phyloP scores from a whole-genome alignment of 768 basidiomycete genomes.

The Guyanaporus albipodus region DNA sequence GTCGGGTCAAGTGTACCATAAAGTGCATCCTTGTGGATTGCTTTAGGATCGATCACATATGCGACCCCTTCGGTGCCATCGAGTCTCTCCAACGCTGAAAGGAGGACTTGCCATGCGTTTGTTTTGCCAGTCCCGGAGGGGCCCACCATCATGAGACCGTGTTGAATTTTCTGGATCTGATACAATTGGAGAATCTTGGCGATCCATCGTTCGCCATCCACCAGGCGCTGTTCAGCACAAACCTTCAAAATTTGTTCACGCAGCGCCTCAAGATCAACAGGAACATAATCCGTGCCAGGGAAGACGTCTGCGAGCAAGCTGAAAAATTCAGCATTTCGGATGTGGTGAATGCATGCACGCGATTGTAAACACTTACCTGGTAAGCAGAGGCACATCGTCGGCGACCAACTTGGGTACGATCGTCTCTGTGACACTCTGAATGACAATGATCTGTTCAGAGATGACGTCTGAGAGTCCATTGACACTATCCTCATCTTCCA shows the following conservation, averaged over 20 bases:
- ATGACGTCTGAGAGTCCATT: conserved; percentile 63
- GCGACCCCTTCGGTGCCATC: conserved; percentile 91
- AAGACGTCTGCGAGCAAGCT: conserved; percentile 96
- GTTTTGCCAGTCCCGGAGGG: conserved; percentile 97
- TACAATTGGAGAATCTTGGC: conserved; percentile 96
- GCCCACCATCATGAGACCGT: conserved; percentile 99
- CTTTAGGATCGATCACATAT: conserved; percentile 98
- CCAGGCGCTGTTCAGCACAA: conserved; percentile 81
- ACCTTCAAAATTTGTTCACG: conserved; percentile 84
- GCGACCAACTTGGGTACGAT: conserved; percentile 98
- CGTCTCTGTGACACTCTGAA: conserved; percentile 97
- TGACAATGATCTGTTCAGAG: conserved; percentile 93
- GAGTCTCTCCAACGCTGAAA: conserved; percentile 84
- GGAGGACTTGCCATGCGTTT: conserved; percentile 92
- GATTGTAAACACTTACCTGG: conserved; percentile 53
- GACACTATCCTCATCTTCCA: conserved; percentile 41
- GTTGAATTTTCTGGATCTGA: conserved; percentile 99
- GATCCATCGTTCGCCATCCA: conserved; percentile 86
- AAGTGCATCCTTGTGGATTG: conserved; percentile 96
- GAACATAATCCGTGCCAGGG: conserved; percentile 89
- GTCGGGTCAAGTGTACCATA: conserved; percentile 97
- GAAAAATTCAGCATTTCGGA: conserved; percentile 1
- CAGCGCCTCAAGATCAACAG: conserved; percentile 83
- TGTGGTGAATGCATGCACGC: not conserved
- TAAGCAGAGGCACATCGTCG: conserved; percentile 92